Evolutionary conservation across 208 protist genomes (phyloP), one percentile per base, ranked within the genome.

Genomic region (Trypanosoma rangeli): DNA sequence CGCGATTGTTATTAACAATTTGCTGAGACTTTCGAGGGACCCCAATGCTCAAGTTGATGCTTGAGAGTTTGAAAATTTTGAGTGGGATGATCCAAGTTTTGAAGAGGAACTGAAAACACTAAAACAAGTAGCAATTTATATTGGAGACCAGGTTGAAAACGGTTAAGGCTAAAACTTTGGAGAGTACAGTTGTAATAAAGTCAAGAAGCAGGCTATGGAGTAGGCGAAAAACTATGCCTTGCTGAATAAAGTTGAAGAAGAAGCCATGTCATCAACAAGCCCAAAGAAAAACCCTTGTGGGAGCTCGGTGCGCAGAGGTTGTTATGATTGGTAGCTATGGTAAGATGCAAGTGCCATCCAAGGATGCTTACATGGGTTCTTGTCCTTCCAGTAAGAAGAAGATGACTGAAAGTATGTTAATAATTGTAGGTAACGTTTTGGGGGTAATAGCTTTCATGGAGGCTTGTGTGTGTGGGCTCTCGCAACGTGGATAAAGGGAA

Each of bases 71-170:
- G 64, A 69, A 78, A 48, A 75, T 49, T 67, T 92, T n/a, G 75
- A 87, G 56, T 89, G 78, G 79, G 73, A 73, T 55, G 74, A 86
- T 66, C 74, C 72, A 16, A 79, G 78, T 50, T 86, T 86, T 59
- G 69, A 87, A 22, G 53, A 73, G 16, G 74, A 79, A 24, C 68
- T 87, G 2, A 56, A 46, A n/a, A 61, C 74, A 26, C 37, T 89
- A 24, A 70, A 55, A n/a, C 46, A 80, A 46, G 65, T 92, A 31
- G 81, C 76, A 22, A 73, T 76, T 22, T 83, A 79, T 70, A 68
- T 87, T 76, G 83, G 81, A 78, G 20, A 76, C 70, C 20, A 74
- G 76, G 20, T 35, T 83, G 10, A 73, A 83, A 53, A 63, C 49
- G 16, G 20, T 72, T 5, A 78, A 75, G 39, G 60, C 55, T 0